These are phyloP conservation scores for Phanerodontia chrysosporium DNA, from an alignment of 768 basidiomycete species.

Conservation along the genomic window DNA sequence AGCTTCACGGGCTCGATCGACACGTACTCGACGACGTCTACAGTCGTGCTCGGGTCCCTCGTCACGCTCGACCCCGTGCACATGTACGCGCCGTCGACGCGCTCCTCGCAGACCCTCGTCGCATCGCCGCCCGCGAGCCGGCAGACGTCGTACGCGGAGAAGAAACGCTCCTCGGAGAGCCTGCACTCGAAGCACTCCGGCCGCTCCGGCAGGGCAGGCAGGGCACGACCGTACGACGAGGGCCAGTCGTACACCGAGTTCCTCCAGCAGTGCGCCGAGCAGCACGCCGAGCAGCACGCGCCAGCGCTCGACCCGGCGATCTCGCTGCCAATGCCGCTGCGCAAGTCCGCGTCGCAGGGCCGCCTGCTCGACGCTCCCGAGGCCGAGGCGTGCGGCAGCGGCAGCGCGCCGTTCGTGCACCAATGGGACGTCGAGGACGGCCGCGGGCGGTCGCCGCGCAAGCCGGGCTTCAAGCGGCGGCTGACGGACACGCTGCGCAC, in stretches of 20 bases:
- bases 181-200: slow-evolving; percentile 33
- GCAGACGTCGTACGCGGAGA: slow-evolving; percentile 17
- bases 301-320: slow-evolving; percentile 48
- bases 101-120: slow-evolving; percentile 12
- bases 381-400: slow-evolving; percentile 11
- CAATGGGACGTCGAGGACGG: neutral
- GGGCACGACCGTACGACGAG: slow-evolving; percentile 21
- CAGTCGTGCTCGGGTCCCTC: slow-evolving; percentile 16
- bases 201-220: slow-evolving; percentile 31
- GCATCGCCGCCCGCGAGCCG: slow-evolving; percentile 15
- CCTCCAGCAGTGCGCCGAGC: neutral
- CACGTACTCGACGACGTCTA: slow-evolving; percentile 12
- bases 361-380: slow-evolving; percentile 16
- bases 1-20: slow-evolving; percentile 9
- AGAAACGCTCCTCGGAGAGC: slow-evolving; percentile 37
- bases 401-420: slow-evolving; percentile 15
- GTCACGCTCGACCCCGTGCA: slow-evolving; percentile 18
- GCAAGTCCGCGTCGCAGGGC: slow-evolving; percentile 26
- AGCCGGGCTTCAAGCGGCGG: slow-evolving; percentile 24
- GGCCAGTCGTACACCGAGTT: neutral
- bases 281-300: slow-evolving; percentile 13
- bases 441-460: slow-evolving; percentile 12
- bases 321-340: slow-evolving; percentile 29
- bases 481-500: slow-evolving; percentile 21
- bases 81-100: slow-evolving; percentile 3